These are phyloP conservation scores for Coemansia sp. DNA, from an alignment of 192 early-diverging fungal species.

Conservation along the genomic window DNA sequence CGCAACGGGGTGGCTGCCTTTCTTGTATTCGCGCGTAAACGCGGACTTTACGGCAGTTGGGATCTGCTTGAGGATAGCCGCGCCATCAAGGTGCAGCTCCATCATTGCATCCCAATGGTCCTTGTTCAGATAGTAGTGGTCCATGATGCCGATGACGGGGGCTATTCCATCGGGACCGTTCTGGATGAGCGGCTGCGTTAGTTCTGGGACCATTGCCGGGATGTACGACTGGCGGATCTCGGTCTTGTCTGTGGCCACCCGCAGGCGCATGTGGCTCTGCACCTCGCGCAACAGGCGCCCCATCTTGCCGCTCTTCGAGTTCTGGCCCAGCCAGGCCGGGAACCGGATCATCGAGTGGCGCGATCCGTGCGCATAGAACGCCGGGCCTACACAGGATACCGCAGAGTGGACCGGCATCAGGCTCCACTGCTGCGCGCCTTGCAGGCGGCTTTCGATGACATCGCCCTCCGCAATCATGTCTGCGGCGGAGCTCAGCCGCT, in stretches of 20 bases:
- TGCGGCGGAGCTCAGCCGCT: conserved; percentile 71
- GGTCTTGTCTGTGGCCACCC: conserved; percentile 74
- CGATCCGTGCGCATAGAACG: conserved; percentile 71
- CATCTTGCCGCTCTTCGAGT: conserved; percentile 72
- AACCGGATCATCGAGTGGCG: conserved; percentile 37
- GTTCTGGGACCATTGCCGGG: conserved; percentile 53
- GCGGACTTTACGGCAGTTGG: conserved; percentile 62
- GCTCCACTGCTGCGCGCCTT: conserved; percentile 82
- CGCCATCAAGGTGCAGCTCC: conserved; percentile 66
- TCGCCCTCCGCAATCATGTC: conserved; percentile 82
- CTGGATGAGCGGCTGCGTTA: conserved; percentile 23
- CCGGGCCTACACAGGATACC: conserved; percentile 78
- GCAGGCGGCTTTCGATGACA: conserved; percentile 68
- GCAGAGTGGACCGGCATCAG: conserved; percentile 84
- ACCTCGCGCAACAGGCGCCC: conserved; percentile 70
- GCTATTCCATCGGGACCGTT: conserved; percentile 54
- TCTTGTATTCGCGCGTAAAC: conserved; percentile 71
- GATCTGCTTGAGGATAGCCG: conserved; percentile 52
- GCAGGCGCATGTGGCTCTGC: conserved; percentile 80
- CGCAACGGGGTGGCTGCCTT: conserved; percentile 27
- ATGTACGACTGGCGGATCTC: conserved; percentile 85
- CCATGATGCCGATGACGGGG: conserved; percentile 79
- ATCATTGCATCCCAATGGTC: conserved; percentile 84
- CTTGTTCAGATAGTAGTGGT: conserved; percentile 83
- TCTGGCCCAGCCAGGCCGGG: conserved; percentile 82